These are phyloP conservation scores for Microbotryomycetes sp. DNA, from an alignment of 1,284 basidiomycete genomes.

Conservation along the genomic window DNA sequence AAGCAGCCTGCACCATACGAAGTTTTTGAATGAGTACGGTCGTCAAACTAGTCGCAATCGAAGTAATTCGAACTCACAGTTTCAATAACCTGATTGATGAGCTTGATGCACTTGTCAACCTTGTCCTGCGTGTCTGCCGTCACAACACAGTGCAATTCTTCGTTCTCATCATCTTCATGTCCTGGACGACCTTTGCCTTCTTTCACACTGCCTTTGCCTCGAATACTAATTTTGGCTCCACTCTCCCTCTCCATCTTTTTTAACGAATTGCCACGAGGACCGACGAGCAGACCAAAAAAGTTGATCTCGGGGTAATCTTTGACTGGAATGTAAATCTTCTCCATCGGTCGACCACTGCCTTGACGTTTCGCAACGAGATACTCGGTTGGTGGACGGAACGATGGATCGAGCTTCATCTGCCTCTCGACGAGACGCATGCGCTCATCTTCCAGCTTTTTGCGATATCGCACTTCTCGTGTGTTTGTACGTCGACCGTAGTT, in stretches of 20 bases:
- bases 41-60: background rate
- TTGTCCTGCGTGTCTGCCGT: slow-evolving; percentile 88
- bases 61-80: slow-evolving; percentile 64
- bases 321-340: slow-evolving; percentile 98
- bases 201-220: slow-evolving; percentile 97
- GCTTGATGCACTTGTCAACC: slow-evolving; percentile 78
- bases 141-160: slow-evolving; percentile 97
- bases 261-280: slow-evolving; percentile 95
- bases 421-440: slow-evolving; percentile 79
- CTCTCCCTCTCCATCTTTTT: slow-evolving; percentile 99
- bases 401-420: slow-evolving; percentile 95
- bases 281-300: slow-evolving; percentile 96
- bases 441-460: slow-evolving; percentile 96
- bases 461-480: slow-evolving; percentile 94
- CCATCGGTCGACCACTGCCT: slow-evolving; percentile 79
- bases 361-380: slow-evolving; percentile 79
- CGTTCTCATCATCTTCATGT: slow-evolving; percentile 84
- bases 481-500: slow-evolving; percentile 94
- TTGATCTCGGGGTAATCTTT: slow-evolving; percentile 99
- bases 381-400: slow-evolving; percentile 91
- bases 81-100: slow-evolving; percentile 98
- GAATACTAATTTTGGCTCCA: slow-evolving; percentile 96
- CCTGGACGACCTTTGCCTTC: slow-evolving; percentile 65
- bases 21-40: background rate
- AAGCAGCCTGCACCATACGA: slow-evolving; percentile 65